These are phyloP conservation scores for Solanum piurae DNA, from an alignment of 257 asterid genomes.

Conservation along the genomic window DNA sequence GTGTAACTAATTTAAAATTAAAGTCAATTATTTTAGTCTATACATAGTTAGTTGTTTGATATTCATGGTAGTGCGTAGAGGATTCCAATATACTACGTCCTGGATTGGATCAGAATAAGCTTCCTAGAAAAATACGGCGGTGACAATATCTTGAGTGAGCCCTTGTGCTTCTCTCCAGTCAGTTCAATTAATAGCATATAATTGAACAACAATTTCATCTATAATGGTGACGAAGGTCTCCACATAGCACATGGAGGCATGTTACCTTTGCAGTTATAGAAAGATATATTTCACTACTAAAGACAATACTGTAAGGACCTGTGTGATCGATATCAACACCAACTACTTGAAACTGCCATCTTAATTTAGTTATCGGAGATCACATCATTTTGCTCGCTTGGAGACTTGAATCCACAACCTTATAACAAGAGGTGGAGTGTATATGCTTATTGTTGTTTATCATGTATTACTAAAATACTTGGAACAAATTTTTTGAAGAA, in stretches of 20 bases:
- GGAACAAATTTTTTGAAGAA: no score
- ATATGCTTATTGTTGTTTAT: no score
- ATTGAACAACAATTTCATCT: neutral
- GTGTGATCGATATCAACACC: neutral
- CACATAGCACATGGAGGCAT: slow-evolving; percentile 68
- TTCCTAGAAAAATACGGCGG: neutral
- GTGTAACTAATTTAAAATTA: neutral
- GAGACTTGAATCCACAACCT: neutral
- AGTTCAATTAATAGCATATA: neutral
- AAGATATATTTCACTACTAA: neutral
- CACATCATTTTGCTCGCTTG: neutral
- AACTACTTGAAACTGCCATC: neutral
- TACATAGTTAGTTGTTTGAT: neutral
- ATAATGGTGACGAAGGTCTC: slow-evolving; percentile 36
- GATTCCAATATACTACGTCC: neutral
- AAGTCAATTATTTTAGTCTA: neutral
- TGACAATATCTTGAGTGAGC: neutral
- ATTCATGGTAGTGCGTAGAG: neutral
- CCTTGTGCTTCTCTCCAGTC: neutral
- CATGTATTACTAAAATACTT: no score
- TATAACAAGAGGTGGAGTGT: neutral
- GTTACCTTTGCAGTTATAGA: slow-evolving; percentile 35
- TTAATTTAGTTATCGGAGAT: no score
- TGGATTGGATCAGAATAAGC: neutral
- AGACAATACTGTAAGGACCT: neutral